phyloP scores from a whole-genome alignment of 805 yeast genomes.

The Pichia manshurica region DNA sequence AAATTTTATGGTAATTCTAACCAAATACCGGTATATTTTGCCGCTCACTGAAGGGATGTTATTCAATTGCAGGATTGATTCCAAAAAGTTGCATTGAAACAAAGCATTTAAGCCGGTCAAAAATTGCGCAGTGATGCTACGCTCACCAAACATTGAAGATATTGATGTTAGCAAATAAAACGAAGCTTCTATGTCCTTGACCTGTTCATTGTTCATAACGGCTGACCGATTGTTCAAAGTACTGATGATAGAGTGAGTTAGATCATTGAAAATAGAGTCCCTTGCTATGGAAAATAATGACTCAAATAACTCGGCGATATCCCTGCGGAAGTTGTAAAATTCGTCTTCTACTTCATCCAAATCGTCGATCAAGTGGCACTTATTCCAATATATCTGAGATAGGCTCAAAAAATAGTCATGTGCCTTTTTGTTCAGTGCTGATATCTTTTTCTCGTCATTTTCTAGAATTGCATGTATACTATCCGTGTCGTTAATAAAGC shows the following conservation, averaged over 20 bases:
- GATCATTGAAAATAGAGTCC: constrained; percentile 38
- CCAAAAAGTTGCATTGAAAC: constrained; percentile 29
- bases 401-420: constrained; percentile 43
- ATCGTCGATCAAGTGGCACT: constrained; percentile 43
- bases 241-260: constrained; percentile 34
- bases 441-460: constrained; percentile 28
- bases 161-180: constrained; percentile 53
- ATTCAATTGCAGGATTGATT: constrained; percentile 11
- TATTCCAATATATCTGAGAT: constrained; percentile 62
- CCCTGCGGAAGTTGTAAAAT: constrained; percentile 63
- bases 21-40: constrained; percentile 22
- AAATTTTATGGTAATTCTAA: constrained; percentile 49
- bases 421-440: constrained; percentile 29
- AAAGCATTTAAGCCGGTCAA: constrained; percentile 21
- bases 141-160: constrained; percentile 44
- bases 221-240: constrained; percentile 18
- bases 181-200: constrained; percentile 51
- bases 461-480: constrained; percentile 28
- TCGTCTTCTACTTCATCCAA: constrained; percentile 38
- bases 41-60: not conserved
- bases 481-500: constrained; percentile 46
- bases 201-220: constrained; percentile 15
- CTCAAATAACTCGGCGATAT: constrained; percentile 74
- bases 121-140: constrained; percentile 24
- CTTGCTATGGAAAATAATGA: constrained; percentile 63